These are phyloP conservation scores for Escallonia rubra DNA, from an alignment of 129 eudicot genomes.

Conservation along the genomic window DNA sequence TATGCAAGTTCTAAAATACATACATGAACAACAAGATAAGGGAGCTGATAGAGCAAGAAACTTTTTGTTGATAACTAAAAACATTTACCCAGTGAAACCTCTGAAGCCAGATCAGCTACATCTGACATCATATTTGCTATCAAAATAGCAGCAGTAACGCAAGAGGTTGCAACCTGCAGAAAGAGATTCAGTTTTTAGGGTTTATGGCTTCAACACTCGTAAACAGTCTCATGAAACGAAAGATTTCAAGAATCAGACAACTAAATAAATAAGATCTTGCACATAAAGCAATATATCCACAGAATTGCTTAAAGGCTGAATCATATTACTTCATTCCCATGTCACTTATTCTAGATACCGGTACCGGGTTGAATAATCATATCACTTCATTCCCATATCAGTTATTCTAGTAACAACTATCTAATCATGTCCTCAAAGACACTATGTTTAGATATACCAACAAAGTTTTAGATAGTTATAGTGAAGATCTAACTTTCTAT, in stretches of 20 bases:
- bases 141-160: constrained; percentile 80
- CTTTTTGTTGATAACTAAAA: background rate
- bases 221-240: background rate
- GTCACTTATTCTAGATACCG: background rate
- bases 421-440: background rate
- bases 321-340: background rate
- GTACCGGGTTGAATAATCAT: too few relatives aligned
- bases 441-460: background rate
- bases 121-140: constrained; percentile 82
- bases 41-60: background rate
- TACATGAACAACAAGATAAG: too few relatives aligned
- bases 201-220: background rate
- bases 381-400: background rate
- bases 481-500: too few relatives aligned
- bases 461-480: background rate
- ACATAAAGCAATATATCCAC: background rate
- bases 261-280: background rate
- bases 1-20: too few relatives aligned
- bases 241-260: background rate
- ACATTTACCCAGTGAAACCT: constrained; percentile 59
- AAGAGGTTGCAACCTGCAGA: constrained; percentile 66
- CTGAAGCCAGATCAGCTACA: constrained; percentile 45
- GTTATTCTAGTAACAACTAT: background rate
- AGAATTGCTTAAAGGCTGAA: background rate
- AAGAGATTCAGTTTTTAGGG: background rate